These are phyloP conservation scores for Myochromella boudieri DNA, from an alignment of 768 basidiomycete genomes.

Conservation along the genomic window DNA sequence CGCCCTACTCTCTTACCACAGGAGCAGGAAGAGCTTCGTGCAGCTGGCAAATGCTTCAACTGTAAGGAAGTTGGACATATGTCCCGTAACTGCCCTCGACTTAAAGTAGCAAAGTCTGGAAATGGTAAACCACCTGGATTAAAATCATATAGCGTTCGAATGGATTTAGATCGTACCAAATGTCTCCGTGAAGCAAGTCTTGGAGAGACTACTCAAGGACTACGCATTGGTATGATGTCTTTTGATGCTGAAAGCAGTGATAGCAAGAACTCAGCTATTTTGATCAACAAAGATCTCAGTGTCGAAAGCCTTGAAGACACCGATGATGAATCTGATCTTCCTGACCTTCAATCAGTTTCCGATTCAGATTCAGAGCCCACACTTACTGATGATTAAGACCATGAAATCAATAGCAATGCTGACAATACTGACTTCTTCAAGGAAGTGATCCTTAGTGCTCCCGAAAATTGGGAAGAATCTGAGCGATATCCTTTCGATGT, in stretches of 20 bases:
- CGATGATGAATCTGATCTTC: not conserved
- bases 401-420: not conserved
- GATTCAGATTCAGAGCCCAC: not conserved
- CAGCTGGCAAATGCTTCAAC: conserved; percentile 5
- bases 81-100: conserved; percentile 1
- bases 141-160: not conserved
- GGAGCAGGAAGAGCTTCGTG: conserved; percentile 8
- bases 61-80: conserved; percentile 10
- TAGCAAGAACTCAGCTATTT: not conserved
- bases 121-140: conserved; percentile 1
- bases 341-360: not conserved
- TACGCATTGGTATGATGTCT: not conserved
- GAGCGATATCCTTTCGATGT: not conserved
- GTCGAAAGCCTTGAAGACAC: not conserved
- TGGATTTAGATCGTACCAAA: not conserved
- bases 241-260: not conserved
- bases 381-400: not conserved
- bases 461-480: not conserved
- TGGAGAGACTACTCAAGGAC: not conserved
- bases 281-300: not conserved
- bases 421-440: not conserved
- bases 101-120: not conserved
- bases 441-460: not conserved
- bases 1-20: not conserved
- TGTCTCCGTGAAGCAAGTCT: not conserved